Evolutionary conservation across 2,329 filamentous ascomycete species (phyloP).

Genomic region (Sporothrix euskadiensis): DNA sequence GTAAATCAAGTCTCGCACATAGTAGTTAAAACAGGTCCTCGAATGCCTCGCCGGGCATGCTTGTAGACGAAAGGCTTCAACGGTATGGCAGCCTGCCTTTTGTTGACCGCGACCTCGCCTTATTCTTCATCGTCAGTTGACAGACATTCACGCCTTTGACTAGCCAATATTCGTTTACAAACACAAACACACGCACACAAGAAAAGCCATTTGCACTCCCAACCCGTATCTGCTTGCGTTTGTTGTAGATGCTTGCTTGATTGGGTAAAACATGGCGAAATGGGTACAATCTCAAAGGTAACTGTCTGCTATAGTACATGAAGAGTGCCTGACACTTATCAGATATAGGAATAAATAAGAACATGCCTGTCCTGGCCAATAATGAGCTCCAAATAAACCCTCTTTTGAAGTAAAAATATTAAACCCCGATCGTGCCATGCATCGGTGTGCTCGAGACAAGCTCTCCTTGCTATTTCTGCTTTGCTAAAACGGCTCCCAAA

Average conservation of each 20-base stretch:
- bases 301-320: slow-evolving; percentile 29
- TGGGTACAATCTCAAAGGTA: slow-evolving; percentile 4
- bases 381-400: not conserved
- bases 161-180: no score
- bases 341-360: slow-evolving; percentile 28
- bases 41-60: no score
- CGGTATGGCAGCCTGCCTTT: not conserved
- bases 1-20: no score
- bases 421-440: not conserved
- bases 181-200: no score
- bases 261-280: slow-evolving; percentile 23
- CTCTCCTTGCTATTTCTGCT: not conserved
- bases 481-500: not conserved
- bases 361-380: slow-evolving; percentile 18
- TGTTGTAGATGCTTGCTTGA: slow-evolving; percentile 19
- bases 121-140: not conserved
- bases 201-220: not conserved
- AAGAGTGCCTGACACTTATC: slow-evolving; percentile 20
- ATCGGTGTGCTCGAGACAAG: no score
- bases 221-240: not conserved
- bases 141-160: not conserved
- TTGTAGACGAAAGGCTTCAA: not conserved
- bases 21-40: no score
- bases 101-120: no score
- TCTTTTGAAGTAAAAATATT: not conserved